phyloP scores from a whole-genome alignment of 2,329 filamentous ascomycete genomes.

The Harringtonia lauricola region DNA sequence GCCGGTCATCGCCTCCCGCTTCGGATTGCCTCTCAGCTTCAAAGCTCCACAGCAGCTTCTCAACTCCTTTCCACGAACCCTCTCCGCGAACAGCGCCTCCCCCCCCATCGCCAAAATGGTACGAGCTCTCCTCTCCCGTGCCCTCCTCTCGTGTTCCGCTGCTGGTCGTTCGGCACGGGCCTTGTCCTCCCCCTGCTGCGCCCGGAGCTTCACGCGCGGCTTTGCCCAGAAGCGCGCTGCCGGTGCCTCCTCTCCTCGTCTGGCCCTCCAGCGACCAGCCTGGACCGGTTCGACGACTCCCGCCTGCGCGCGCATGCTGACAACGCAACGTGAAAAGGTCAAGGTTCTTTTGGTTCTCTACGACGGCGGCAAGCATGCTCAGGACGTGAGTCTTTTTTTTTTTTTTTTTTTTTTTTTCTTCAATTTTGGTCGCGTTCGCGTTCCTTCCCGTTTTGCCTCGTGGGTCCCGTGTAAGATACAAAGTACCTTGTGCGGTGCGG shows the following conservation, averaged over 20 bases:
- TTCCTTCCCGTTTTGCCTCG: too few species aligned
- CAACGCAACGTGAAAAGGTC: slow-evolving; percentile 53
- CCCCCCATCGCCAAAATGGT: slow-evolving; percentile 6
- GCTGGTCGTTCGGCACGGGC: slow-evolving; percentile 2
- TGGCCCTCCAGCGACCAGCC: slow-evolving; percentile 1
- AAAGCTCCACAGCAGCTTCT: too few species aligned
- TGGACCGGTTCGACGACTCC: slow-evolving; percentile 5
- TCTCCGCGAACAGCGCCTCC: too few species aligned
- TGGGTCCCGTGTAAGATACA: too few species aligned
- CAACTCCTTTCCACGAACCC: too few species aligned
- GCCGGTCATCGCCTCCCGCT: too few species aligned
- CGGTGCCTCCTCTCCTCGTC: background rate
- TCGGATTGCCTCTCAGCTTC: too few species aligned
- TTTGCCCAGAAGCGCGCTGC: background rate
- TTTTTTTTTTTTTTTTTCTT: background rate
- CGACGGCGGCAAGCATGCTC: slow-evolving; percentile 81
- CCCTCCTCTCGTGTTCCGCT: background rate
- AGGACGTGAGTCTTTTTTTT: slow-evolving; percentile 49
- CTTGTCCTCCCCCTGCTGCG: background rate
- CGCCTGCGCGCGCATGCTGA: slow-evolving; percentile 50
- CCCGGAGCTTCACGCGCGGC: background rate
- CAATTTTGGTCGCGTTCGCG: too few species aligned
- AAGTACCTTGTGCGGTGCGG: too few species aligned
- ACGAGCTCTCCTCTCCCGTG: background rate
- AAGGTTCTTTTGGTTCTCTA: slow-evolving; percentile 93